Conservation (phyloP, 1,284 basidiomycete genomes). For the Takashimella koratensis region DNA sequence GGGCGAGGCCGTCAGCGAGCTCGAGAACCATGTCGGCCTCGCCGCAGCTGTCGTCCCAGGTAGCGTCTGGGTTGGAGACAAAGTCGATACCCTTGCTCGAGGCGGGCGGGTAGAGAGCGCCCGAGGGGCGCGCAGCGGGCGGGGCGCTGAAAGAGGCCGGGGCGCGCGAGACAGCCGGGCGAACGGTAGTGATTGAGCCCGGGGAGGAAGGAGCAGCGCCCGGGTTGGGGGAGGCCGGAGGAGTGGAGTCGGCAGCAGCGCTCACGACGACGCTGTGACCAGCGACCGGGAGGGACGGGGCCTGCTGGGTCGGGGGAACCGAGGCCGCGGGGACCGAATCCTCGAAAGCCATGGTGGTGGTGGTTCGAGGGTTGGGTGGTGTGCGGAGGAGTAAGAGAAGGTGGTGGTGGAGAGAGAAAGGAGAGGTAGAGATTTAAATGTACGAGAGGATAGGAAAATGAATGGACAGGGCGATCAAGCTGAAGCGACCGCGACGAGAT, state of each 20-base stretch:
- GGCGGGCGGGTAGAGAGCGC: constrained; percentile 47
- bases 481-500: neutral
- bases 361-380: neutral
- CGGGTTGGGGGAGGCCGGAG: constrained; percentile 22
- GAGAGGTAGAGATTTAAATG: neutral
- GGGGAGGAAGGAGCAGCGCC: constrained; percentile 11
- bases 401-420: constrained; percentile 1
- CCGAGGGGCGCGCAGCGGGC: constrained; percentile 17
- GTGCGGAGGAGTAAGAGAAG: neutral
- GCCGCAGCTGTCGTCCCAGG: constrained; percentile 43
- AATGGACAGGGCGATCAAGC: neutral
- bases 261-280: constrained; percentile 22
- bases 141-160: constrained; percentile 20
- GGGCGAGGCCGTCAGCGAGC: constrained; percentile 84
- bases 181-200: constrained; percentile 2
- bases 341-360: constrained; percentile 18
- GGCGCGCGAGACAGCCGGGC: constrained; percentile 14
- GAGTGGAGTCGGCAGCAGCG: constrained; percentile 16
- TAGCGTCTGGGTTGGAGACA: constrained; percentile 30
- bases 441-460: constrained; percentile 1
- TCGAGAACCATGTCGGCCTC: constrained; percentile 67
- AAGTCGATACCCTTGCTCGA: constrained; percentile 45
- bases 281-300: constrained; percentile 18
- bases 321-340: constrained; percentile 27
- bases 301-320: constrained; percentile 25